These are phyloP conservation scores for Helenozyma rhizophorensis DNA, from an alignment of 805 yeast genomes.

Conservation along the genomic window DNA sequence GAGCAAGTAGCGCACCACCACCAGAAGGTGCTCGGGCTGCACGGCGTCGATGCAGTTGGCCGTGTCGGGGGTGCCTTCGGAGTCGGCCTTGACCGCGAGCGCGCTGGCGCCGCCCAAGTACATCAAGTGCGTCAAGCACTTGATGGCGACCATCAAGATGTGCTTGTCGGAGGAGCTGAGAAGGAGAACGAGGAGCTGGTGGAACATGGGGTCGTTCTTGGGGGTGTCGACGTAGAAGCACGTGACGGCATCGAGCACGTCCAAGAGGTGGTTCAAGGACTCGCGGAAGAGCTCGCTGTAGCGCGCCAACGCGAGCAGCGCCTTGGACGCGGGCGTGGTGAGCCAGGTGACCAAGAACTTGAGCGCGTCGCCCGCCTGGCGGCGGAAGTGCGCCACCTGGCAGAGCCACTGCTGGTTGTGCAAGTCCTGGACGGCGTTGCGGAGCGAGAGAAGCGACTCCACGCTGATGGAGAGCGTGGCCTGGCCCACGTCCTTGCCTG, in stretches of 20 bases:
- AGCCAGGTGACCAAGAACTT: constrained; percentile 34
- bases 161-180: constrained; percentile 60
- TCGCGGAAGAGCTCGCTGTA: constrained; percentile 46
- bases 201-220: constrained; percentile 64
- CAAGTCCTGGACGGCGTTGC: constrained; percentile 82
- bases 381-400: constrained; percentile 44
- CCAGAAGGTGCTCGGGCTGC: constrained; percentile 40
- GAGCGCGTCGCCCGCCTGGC: constrained; percentile 43
- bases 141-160: constrained; percentile 61
- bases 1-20: constrained; percentile 54
- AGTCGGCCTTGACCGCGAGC: constrained; percentile 5
- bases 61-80: constrained; percentile 20
- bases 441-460: constrained; percentile 58
- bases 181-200: constrained; percentile 49
- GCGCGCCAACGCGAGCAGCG: constrained; percentile 15
- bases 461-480: constrained; percentile 25
- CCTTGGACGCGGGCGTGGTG: constrained; percentile 4
- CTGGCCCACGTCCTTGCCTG: constrained; percentile 13
- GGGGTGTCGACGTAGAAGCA: constrained; percentile 76
- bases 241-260: constrained; percentile 77
- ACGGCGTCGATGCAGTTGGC: constrained; percentile 40
- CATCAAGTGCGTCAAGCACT: constrained; percentile 75
- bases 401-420: constrained; percentile 78
- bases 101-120: constrained; percentile 32
- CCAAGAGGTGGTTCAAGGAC: constrained; percentile 62